Base-by-base conservation (phyloP, 306 rosid species). In the Pachyrhizus erosus region DNA sequence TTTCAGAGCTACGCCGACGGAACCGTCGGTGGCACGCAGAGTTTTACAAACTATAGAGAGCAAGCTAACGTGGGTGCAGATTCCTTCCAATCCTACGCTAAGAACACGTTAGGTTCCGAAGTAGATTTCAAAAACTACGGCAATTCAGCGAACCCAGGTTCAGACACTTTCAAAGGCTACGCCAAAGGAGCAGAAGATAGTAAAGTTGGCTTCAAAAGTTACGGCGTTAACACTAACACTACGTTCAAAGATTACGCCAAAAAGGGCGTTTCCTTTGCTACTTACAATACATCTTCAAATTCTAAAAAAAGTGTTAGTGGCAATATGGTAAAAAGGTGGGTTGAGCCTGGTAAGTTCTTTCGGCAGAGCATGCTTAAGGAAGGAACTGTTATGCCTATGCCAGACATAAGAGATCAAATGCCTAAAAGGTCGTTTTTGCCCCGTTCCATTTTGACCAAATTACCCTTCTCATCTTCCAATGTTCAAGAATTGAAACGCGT, bases 131-230 rank as follows among this genome's bases (percentile, higher is more conserved):
- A 34, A 0, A 91, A 87, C 77, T 95, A 95, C 48, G 98, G 97
- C 0, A 87, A 88, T 21, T 88, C 94, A 0, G 76, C 85, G 85
- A 91, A 92, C 21, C 84, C 65, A 24, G 98, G 99, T 4, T 67
- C 93, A 0, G 99, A 95, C 67, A 90, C 76, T 3, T 95, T 95
- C 77, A 89, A 85, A 39, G 91, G 94, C 3, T 95, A 95, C 43
- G 94, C 94, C 0, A 70, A 82, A 17, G 93, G 83, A 1, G 88
- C 90, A 0, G 2, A 34, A 9, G 77, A 79, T n/a, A 90, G 84
- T 1, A 65, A 77, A 24, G 65, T 87, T 74, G 88, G 84, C 5
- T 95, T 95, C 89, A 95, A 86, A 29, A 76, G 58, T 60, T 95
- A 95, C 66, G 94, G 98, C 14, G 90, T 83, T 51, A 90, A 92